Evolutionary conservation across 305 asterid genomes (phyloP), one percentile per base, ranked within the genome.

Genomic region (Rubia balearica): DNA sequence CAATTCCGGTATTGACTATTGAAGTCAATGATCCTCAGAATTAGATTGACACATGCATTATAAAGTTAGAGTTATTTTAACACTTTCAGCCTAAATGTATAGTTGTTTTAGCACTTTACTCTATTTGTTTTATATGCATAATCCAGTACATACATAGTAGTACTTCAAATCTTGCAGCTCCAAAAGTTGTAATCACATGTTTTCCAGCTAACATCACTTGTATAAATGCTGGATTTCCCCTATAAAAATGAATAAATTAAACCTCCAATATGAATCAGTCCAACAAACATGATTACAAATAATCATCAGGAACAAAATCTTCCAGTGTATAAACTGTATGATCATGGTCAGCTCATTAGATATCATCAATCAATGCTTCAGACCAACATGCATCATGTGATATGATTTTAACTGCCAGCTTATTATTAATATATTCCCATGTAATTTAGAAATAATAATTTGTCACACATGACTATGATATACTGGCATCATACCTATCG

Each of bases 401-500:
- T 43, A 41, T 16, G 49, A 63, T 6, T 53, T 53, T n/a, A 57
- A 17, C 63, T 19, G 30, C 61, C 73, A 72, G 62, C 75, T 64
- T 41, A 60, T 16, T 42, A 69, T 70, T 17, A 60, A 22, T 42
- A 69, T 70, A 40, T 69, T 63, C 74, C 19, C 78, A 22, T 60
- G 17, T 60, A 57, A 48, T n/a, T 38, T 2, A 60, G n/a, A 48
- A 45, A 11, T 19, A 30, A 67, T 51, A 51, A 17, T 51, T 40
- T 1, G n/a, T 30, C 30, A 27, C 53, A 42, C 57, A 69, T 53
- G 14, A 67, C 78, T 85, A 82, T 80, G 77, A 78, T 77, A 67
- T 72, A 69, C 63, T 71, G 78, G 73, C 71, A 78, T 1, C 7
- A 42, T 42, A 17, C 7, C 1, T 13, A 13, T 48, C 16, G 4